Evolutionary conservation across 108 stramenopile species (phyloP), one percentile per base, ranked within the genome.

Genomic region (Nitzschia sp.): DNA sequence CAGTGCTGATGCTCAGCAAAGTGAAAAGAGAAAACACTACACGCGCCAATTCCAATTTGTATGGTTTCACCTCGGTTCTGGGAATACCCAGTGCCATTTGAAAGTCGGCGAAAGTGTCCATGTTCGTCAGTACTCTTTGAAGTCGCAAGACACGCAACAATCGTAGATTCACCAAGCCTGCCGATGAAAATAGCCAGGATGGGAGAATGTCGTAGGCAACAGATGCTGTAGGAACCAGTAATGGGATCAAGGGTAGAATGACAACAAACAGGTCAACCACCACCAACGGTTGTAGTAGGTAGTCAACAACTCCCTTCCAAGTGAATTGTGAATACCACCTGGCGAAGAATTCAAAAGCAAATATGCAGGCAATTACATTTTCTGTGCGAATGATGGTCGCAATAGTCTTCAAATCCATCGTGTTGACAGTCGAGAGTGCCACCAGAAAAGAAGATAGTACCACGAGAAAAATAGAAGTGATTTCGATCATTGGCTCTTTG

Each of bases 11-110:
- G 59, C 85, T 86, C 36, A 86, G 66, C 23, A 94, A 58, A 0
- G 93, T 94, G 48, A 85, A 89, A 21, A 94, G 63, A 9, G 82
- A 77, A 13, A 87, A 59, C 26, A 89, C 35, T 1, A 94, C 89
- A 13, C 93, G 31, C 8, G 93, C 88, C 71, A 94, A 71, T 54
- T 94, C 80, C 15, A 94, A 73, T 68, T 93, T 84, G 84, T 76
- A 46, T 73, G 82, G 29, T 8, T 59, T 3, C 23, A 47, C 31
- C 13, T 35, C 45, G 53, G 16, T 36, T 23, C 45, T 15, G 11
- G 22, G 32, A 26, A 67, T 53, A 11, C 66, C 66, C 52, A 67
- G n/a, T 21, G 66, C 66, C 67, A 68, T 45, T 62, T 78, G 80
- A 63, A 90, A 84, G 4, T 72, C 74, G 36, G 76, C 57, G 78